Conservation (phyloP, 306 rosid genomes). For the Castanea sativa region DNA sequence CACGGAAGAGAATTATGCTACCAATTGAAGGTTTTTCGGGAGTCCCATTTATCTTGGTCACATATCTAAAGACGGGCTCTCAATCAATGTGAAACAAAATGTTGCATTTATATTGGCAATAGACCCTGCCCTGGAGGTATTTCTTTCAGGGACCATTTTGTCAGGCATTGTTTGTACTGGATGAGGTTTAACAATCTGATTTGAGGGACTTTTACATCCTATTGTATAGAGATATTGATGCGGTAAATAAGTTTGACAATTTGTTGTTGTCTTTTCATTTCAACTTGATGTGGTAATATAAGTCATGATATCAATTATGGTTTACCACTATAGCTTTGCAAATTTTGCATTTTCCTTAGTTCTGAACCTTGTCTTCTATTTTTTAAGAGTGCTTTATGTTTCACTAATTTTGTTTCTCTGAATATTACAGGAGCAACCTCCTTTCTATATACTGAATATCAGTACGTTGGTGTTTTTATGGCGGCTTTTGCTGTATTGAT, state of each 20-base stretch:
- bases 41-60: not conserved
- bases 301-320: not conserved
- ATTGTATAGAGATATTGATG: not conserved
- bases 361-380: not conserved
- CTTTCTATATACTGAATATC: slow-evolving; percentile 80
- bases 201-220: not conserved
- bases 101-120: not conserved
- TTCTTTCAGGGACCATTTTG: not conserved
- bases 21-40: not conserved
- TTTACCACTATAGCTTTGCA: no score
- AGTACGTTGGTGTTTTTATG: slow-evolving; percentile 87
- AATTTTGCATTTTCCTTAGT: not conserved
- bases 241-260: not conserved
- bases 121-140: not conserved
- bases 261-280: not conserved
- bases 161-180: not conserved
- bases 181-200: not conserved
- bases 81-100: not conserved
- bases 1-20: not conserved
- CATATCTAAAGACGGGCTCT: not conserved
- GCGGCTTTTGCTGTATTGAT: slow-evolving; percentile 78
- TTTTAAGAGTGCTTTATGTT: not conserved
- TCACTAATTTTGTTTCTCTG: slow-evolving; percentile 27
- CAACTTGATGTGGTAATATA: not conserved
- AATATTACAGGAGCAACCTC: slow-evolving; percentile 81